Conservation (phyloP, 176 grass and related monocot species). For the Tuctoria greenei region DNA sequence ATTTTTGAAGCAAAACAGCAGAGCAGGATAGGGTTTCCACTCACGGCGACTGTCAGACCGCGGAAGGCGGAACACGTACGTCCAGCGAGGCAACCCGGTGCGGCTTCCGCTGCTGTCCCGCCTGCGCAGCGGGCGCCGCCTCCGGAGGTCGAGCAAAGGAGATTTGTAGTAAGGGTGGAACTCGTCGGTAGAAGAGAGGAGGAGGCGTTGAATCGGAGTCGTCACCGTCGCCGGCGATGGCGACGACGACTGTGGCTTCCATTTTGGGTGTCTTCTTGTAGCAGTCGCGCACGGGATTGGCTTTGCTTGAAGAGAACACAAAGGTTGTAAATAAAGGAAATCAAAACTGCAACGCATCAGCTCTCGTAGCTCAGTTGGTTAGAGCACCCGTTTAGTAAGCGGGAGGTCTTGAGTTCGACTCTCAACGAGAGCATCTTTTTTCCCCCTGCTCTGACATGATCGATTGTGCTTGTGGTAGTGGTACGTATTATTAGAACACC, state of each 20-base stretch:
- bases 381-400: constrained; percentile 94
- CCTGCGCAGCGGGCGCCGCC: constrained; percentile 18
- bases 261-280: constrained; percentile 31
- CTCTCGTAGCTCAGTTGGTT: constrained; percentile 80
- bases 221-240: constrained; percentile 38
- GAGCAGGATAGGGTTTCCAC: background rate
- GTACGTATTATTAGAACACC: no score
- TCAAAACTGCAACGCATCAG: background rate
- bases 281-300: background rate
- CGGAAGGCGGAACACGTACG: no score
- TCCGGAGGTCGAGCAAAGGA: background rate
- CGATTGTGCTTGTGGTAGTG: no score
- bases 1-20: background rate
- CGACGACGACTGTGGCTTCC: constrained; percentile 36
- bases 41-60: constrained; percentile 81
- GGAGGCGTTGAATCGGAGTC: constrained; percentile 35
- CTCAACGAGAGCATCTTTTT: constrained; percentile 61
- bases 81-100: constrained; percentile 73
- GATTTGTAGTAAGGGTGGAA: constrained; percentile 43
- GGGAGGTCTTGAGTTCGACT: constrained; percentile 95
- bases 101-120: constrained; percentile 38
- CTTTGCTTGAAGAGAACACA: background rate
- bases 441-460: no score
- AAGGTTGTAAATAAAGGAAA: no score
- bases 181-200: constrained; percentile 34